Conservation (phyloP, 2,329 filamentous ascomycete species). For the Hypoxylon sp. region DNA sequence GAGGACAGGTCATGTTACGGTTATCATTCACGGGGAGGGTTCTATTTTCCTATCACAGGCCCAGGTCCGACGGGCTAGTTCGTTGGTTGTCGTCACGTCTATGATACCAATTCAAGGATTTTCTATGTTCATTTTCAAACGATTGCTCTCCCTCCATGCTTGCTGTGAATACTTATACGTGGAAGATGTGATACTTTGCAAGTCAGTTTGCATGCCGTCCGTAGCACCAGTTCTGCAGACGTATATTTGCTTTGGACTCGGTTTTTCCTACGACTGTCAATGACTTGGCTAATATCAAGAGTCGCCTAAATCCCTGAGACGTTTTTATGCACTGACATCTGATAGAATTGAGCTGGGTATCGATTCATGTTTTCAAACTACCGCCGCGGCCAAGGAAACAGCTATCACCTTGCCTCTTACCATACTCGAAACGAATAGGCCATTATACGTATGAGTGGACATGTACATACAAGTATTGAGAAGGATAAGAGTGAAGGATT, state of each 20-base stretch:
- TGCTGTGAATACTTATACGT: no score
- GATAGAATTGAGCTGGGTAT: constrained; percentile 33
- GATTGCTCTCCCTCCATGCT: not conserved
- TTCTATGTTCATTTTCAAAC: constrained; percentile 4
- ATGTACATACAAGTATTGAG: not conserved
- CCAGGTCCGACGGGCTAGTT: not conserved
- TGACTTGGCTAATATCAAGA: no score
- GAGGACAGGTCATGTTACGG: not conserved
- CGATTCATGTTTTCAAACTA: constrained; percentile 4
- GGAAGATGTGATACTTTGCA: no score
- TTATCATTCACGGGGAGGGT: not conserved
- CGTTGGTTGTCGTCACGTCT: constrained; percentile 5
- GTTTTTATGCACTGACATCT: no score
- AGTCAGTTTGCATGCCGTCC: not conserved
- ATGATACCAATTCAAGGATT: constrained; percentile 32
- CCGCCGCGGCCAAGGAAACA: not conserved
- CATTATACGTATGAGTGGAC: not conserved
- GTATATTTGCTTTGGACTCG: no score
- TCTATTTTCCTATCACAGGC: not conserved
- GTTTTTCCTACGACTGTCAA: no score
- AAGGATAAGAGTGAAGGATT: not conserved
- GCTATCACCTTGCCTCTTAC: not conserved
- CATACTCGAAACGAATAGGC: not conserved
- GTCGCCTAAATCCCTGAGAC: no score
- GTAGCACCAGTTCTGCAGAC: no score